These are phyloP conservation scores for Botrytis cinerea DNA, from an alignment of 2,329 filamentous ascomycete genomes.

Conservation along the genomic window DNA sequence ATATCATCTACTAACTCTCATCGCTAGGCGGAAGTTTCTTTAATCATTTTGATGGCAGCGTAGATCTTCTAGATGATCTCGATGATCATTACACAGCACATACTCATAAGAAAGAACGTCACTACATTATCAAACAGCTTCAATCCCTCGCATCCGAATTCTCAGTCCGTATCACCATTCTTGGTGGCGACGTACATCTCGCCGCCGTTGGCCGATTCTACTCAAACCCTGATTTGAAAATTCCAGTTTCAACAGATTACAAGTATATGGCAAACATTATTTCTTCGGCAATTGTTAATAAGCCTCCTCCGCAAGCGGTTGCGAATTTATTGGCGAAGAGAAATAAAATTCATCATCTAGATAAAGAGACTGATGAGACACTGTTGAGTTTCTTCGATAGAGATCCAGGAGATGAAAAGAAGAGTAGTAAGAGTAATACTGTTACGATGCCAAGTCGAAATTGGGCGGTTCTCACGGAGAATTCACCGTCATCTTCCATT, in stretches of 20 bases:
- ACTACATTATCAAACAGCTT: conserved; percentile 73
- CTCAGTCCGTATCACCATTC: conserved; percentile 85
- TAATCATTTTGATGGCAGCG: conserved; percentile 91
- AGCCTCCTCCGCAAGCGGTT: conserved; percentile 82
- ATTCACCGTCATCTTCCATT: conserved; percentile 52
- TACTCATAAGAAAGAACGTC: conserved; percentile 88
- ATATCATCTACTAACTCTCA: not conserved
- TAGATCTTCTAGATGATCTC: conserved; percentile 88
- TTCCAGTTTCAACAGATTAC: conserved; percentile 79
- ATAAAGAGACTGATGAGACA: conserved; percentile 81
- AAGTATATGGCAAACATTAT: conserved; percentile 95
- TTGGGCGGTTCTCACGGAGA: conserved; percentile 88
- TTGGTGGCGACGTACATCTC: conserved; percentile 92
- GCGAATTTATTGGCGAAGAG: conserved; percentile 87
- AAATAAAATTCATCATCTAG: conserved; percentile 77
- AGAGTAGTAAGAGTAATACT: conserved; percentile 73
- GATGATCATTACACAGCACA: conserved; percentile 95
- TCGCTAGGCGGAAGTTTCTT: conserved; percentile 72
- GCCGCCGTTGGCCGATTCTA: conserved; percentile 94
- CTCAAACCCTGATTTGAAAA: conserved; percentile 76
- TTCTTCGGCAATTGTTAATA: conserved; percentile 94
- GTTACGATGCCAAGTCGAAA: conserved; percentile 93
- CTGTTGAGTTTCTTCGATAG: conserved; percentile 90
- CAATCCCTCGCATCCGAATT: conserved; percentile 83
- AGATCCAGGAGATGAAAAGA: conserved; percentile 77